A percentile compares a stretch with the other conserved stretches of the same genome.
These are phyloP conservation scores for Terfezia claveryi DNA, from an alignment of 495 filamentous ascomycete species.

Conservation along the genomic window DNA sequence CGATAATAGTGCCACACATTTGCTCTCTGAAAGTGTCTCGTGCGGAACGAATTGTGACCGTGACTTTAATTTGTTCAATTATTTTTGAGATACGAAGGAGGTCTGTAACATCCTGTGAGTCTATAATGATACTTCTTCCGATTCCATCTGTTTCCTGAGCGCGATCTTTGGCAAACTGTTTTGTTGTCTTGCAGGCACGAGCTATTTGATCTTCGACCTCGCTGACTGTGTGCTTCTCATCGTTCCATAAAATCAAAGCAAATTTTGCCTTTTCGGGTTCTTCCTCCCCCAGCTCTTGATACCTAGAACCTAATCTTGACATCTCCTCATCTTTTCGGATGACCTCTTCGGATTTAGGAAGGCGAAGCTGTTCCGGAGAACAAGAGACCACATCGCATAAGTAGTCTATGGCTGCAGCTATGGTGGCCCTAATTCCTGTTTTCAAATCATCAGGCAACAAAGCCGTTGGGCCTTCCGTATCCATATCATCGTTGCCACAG, in stretches of 20 bases:
- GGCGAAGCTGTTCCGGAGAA: constrained; percentile 79
- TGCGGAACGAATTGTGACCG: constrained; percentile 79
- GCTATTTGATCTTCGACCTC: constrained; percentile 79
- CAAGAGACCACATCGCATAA: constrained; percentile 94
- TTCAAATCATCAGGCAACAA: constrained; percentile 49
- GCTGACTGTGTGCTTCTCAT: constrained; percentile 91
- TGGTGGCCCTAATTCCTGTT: constrained; percentile 55
- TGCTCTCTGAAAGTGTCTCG: constrained; percentile 91
- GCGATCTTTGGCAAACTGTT: constrained; percentile 43
- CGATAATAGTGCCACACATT: constrained; percentile 94
- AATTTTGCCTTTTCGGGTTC: constrained; percentile 38
- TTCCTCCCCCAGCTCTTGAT: constrained; percentile 42
- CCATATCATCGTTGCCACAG: constrained; percentile 30
- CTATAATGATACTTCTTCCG: constrained; percentile 63
- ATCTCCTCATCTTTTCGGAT: constrained; percentile 61
- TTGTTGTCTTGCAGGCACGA: constrained; percentile 57
- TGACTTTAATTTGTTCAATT: constrained; percentile 89
- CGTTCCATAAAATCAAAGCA: constrained; percentile 86
- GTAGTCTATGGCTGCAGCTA: constrained; percentile 71
- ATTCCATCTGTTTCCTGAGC: constrained; percentile 75
- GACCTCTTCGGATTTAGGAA: constrained; percentile 56
- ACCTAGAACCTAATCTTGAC: constrained; percentile 51
- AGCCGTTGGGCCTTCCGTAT: constrained; percentile 18
- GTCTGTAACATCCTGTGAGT: constrained; percentile 43
- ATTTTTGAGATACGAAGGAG: constrained; percentile 55